Evolutionary conservation across 2,329 filamentous ascomycete genomes (phyloP).

Genomic region (Ramichloridium luteum): DNA sequence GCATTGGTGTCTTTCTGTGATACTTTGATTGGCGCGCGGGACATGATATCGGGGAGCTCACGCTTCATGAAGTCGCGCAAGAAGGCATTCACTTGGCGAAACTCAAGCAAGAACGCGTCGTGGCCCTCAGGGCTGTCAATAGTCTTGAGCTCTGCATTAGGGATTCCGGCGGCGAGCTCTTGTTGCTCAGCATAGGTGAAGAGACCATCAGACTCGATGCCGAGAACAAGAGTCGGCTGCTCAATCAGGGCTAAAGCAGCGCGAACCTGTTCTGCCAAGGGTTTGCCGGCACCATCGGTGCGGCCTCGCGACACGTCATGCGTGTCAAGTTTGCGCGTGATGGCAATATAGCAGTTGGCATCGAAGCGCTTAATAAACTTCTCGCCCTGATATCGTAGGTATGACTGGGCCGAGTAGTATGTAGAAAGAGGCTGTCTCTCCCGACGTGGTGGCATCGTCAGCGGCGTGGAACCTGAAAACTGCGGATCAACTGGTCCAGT

Average conservation of each 20-base stretch:
- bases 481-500: constrained; percentile 28
- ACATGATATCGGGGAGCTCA: constrained; percentile 81
- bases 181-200: constrained; percentile 97
- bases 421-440: constrained; percentile 40
- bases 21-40: constrained; percentile 26
- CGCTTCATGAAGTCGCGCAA: constrained; percentile 73
- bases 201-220: constrained; percentile 88
- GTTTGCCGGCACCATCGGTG: constrained; percentile 29
- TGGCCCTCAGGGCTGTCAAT: constrained; percentile 94
- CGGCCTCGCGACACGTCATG: constrained; percentile 55
- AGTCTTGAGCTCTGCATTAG: constrained; percentile 62
- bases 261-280: constrained; percentile 36
- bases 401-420: constrained; percentile 98
- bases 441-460: constrained; percentile 15
- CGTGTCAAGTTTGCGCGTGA: constrained; percentile 93
- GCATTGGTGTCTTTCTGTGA: neutral
- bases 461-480: constrained; percentile 32
- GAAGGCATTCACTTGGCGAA: constrained; percentile 89
- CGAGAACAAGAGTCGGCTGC: constrained; percentile 81
- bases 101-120: constrained; percentile 91
- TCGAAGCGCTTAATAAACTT: constrained; percentile 98
- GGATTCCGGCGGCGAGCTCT: constrained; percentile 73
- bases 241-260: constrained; percentile 70
- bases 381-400: constrained; percentile 86
- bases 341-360: constrained; percentile 97